Percentiles rank a stretch among this genome's conserved stretches.
Evolutionary conservation across 306 rosid species (phyloP).

Genomic region (Myrica gale): DNA sequence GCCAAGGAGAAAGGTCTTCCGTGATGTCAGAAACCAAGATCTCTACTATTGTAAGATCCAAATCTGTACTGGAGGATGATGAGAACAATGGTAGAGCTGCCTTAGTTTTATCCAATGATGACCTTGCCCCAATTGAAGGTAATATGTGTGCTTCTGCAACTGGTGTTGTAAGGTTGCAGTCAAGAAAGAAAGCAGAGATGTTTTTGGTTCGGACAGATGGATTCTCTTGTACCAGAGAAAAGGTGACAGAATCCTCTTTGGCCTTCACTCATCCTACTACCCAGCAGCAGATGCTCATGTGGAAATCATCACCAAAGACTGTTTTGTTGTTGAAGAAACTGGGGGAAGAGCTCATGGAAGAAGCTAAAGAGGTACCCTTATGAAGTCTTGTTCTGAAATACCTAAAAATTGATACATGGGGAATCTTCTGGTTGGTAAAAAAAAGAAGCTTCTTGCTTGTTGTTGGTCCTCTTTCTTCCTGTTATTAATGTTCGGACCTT

Average conservation of each 20-base stretch:
- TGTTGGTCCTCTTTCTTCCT: not conserved
- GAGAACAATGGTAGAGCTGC: conserved; percentile 37
- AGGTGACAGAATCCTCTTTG: conserved; percentile 88
- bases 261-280: conserved; percentile 99
- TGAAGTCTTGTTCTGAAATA: conserved; percentile 11
- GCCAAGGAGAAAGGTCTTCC: conserved; percentile 38
- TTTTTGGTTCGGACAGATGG: conserved; percentile 95
- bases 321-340: conserved; percentile 88
- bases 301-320: conserved; percentile 94
- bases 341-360: conserved; percentile 88
- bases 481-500: not conserved
- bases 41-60: conserved; percentile 32
- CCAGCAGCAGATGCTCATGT: conserved; percentile 99
- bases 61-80: conserved; percentile 35
- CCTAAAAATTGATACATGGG: not conserved
- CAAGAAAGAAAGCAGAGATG: conserved; percentile 98
- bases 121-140: conserved; percentile 53
- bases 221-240: conserved; percentile 87
- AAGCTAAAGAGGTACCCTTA: conserved; percentile 82
- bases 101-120: conserved; percentile 44
- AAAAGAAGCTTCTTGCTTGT: not conserved
- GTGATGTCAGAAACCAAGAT: conserved; percentile 20
- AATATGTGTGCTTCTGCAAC: conserved; percentile 95
- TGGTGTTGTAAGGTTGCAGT: conserved; percentile 96
- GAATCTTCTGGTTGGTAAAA: not conserved